Evolutionary conservation across 345 rosid species (phyloP).

Genomic region (Cochlearia excelsa): DNA sequence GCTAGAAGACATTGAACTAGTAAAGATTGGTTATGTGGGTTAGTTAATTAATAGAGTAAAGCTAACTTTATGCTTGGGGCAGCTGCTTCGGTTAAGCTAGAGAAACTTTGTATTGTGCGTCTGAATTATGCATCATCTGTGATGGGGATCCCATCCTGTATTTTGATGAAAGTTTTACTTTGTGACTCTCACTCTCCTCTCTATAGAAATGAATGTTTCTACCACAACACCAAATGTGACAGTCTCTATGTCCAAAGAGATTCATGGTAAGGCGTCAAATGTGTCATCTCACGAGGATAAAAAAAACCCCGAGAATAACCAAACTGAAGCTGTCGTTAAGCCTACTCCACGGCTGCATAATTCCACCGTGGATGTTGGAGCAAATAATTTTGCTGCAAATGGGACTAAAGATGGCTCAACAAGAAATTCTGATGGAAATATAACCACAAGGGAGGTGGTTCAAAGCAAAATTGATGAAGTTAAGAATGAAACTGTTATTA

Average conservation of each 20-base stretch:
- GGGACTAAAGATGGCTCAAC: conserved; percentile 24
- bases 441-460: conserved; percentile 33
- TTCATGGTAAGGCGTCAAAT: conserved; percentile 33
- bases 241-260: conserved; percentile 35
- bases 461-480: conserved; percentile 29
- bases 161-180: conserved; percentile 22
- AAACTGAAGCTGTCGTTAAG: conserved; percentile 39
- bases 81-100: conserved; percentile 14
- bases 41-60: not conserved
- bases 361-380: conserved; percentile 36
- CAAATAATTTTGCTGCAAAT: conserved; percentile 33
- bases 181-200: conserved; percentile 28
- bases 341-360: conserved; percentile 39
- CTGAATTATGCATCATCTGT: conserved; percentile 13
- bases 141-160: conserved; percentile 10
- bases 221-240: conserved; percentile 45
- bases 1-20: conserved; percentile 8
- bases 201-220: conserved; percentile 52
- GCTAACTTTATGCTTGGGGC: conserved; percentile 21
- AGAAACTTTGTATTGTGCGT: conserved; percentile 12
- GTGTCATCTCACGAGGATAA: conserved; percentile 42
- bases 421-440: conserved; percentile 24
- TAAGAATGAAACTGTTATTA: conserved; percentile 40
- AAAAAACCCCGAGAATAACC: conserved; percentile 41
- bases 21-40: conserved; percentile 14